These are phyloP conservation scores for Colletotrichum paranaense DNA, from an alignment of 2,329 filamentous ascomycete genomes.

Conservation along the genomic window DNA sequence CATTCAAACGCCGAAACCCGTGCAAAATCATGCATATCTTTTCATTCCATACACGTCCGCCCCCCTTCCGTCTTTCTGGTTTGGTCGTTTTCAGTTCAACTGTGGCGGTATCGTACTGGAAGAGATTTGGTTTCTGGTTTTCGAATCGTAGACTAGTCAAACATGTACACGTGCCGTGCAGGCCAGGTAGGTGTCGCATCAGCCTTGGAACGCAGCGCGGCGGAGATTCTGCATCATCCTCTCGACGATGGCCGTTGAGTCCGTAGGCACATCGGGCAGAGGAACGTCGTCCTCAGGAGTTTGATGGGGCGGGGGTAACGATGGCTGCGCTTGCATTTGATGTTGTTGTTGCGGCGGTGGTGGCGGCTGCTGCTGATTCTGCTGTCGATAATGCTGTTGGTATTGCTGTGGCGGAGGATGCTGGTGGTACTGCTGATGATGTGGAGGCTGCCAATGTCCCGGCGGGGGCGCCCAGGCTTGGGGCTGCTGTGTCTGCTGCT, in stretches of 20 bases:
- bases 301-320: neutral
- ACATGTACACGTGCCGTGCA: neutral
- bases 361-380: constrained; percentile 25
- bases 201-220: constrained; percentile 44
- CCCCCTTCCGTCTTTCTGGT: neutral
- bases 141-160: neutral
- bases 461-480: constrained; percentile 13
- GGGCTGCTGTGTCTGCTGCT: constrained; percentile 1
- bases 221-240: constrained; percentile 64
- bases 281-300: constrained; percentile 39
- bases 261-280: constrained; percentile 55
- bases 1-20: neutral
- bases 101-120: neutral
- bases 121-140: neutral
- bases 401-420: constrained; percentile 14
- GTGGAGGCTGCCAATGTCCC: constrained; percentile 24
- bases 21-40: neutral
- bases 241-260: constrained; percentile 62
- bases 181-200: neutral
- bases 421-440: constrained; percentile 29
- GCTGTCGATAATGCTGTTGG: constrained; percentile 8
- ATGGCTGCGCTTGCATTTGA: neutral
- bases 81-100: neutral
- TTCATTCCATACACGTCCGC: neutral
- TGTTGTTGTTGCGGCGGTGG: neutral